Evolutionary conservation across 495 filamentous ascomycete species (phyloP).

Genomic region (Cercophora sp.): DNA sequence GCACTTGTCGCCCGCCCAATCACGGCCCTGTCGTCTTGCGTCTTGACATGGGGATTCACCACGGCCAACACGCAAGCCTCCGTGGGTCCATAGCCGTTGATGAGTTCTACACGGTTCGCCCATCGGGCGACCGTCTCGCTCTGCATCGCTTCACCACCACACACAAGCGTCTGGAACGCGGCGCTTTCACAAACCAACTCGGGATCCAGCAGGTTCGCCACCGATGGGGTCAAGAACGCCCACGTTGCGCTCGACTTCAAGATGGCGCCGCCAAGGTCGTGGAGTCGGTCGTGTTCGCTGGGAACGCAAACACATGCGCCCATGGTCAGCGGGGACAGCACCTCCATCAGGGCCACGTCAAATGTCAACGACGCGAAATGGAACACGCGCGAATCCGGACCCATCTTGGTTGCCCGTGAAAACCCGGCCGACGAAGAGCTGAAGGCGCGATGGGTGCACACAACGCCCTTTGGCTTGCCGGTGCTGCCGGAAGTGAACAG

Average conservation of each 20-base stretch:
- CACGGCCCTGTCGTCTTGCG: conserved; percentile 10
- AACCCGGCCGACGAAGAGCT: neutral
- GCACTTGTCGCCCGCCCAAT: conserved; percentile 19
- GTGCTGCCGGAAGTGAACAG: conserved; percentile 51
- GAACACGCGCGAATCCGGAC: conserved; percentile 34
- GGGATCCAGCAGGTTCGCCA: conserved; percentile 27
- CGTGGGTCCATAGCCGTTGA: conserved; percentile 58
- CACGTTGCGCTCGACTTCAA: conserved; percentile 17
- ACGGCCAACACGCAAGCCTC: conserved; percentile 21
- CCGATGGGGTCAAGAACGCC: conserved; percentile 23
- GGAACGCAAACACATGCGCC: conserved; percentile 63
- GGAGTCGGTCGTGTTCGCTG: conserved; percentile 47
- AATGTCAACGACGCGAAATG: conserved; percentile 60
- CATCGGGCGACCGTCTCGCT: conserved; percentile 45
- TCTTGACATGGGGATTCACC: conserved; percentile 15
- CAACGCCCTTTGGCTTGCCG: conserved; percentile 30
- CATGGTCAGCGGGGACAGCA: conserved; percentile 52
- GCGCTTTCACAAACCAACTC: conserved; percentile 14
- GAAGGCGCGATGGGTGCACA: conserved; percentile 34
- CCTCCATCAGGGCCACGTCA: conserved; percentile 54
- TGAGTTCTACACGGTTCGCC: conserved; percentile 45
- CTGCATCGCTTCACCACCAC: conserved; percentile 27
- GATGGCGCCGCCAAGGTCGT: conserved; percentile 24
- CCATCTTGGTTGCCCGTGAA: conserved; percentile 7
- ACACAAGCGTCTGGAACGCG: conserved; percentile 26